Conservation (phyloP, 805 yeast genomes). For the Schwanniomyces sp. region DNA sequence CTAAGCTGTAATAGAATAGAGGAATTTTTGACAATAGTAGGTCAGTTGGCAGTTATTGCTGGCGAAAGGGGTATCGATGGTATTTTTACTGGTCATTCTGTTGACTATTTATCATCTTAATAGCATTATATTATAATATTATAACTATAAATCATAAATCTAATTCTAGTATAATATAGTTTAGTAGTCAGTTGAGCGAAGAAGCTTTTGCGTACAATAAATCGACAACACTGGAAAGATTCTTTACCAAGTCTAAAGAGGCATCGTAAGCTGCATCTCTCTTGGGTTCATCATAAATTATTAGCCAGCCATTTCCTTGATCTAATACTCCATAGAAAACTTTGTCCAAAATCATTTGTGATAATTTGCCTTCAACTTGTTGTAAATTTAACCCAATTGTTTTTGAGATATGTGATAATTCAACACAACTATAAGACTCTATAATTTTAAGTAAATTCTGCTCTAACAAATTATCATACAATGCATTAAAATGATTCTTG, state of each 20-base stretch:
- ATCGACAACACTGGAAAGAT: slow-evolving; percentile 86
- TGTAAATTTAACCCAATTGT: slow-evolving; percentile 83
- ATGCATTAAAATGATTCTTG: slow-evolving; percentile 86
- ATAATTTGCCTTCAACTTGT: slow-evolving; percentile 90
- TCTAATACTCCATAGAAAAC: slow-evolving; percentile 95
- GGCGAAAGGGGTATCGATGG: slow-evolving; percentile 45
- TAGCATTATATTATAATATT: not conserved
- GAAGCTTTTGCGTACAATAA: slow-evolving; percentile 92
- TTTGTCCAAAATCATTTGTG: slow-evolving; percentile 95
- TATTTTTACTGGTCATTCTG: slow-evolving; percentile 21
- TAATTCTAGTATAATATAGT: slow-evolving; percentile 1
- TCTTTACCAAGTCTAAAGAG: slow-evolving; percentile 81
- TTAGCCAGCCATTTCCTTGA: slow-evolving; percentile 98
- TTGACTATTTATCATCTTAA: not conserved
- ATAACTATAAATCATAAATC: slow-evolving; percentile 1
- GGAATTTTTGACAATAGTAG: slow-evolving; percentile 53
- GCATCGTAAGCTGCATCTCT: slow-evolving; percentile 87
- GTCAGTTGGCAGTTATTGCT: slow-evolving; percentile 58
- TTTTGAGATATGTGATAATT: slow-evolving; percentile 81
- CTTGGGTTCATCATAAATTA: slow-evolving; percentile 85
- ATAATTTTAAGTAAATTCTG: slow-evolving; percentile 92
- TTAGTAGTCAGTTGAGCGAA: slow-evolving; percentile 55
- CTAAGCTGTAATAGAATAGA: slow-evolving; percentile 53
- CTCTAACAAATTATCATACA: slow-evolving; percentile 89
- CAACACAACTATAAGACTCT: slow-evolving; percentile 96